Evolutionary conservation across 768 basidiomycete species (phyloP).

Genomic region (Piloderma croceum): DNA sequence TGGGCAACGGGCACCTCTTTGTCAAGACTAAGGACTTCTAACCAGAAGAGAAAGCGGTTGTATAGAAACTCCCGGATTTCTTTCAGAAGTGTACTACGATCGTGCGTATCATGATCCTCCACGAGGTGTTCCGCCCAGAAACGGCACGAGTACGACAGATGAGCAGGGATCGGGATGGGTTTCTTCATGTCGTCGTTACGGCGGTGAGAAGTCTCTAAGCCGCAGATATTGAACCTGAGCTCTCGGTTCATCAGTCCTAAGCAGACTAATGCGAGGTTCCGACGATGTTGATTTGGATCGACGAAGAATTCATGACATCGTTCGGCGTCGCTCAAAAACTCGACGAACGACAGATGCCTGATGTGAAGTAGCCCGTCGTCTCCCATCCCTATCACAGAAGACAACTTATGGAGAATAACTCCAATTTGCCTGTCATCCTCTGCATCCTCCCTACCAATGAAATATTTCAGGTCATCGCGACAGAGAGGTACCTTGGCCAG

Average conservation of each 20-base stretch:
- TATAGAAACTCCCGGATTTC: conserved; percentile 18
- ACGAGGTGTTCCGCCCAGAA: conserved; percentile 29
- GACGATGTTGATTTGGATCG: conserved; percentile 11
- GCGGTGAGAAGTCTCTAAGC: conserved; percentile 24
- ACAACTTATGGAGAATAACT: too few species aligned
- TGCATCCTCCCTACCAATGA: too few species aligned
- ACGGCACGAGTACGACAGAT: conserved; percentile 26
- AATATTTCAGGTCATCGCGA: too few species aligned
- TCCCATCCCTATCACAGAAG: too few species aligned
- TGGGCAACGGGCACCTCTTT: conserved; percentile 10
- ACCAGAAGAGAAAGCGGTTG: conserved; percentile 25
- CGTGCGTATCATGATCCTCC: too few species aligned
- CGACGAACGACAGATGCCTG: too few species aligned
- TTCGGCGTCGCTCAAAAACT: too few species aligned
- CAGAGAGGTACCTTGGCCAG: too few species aligned
- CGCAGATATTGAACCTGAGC: conserved; percentile 32
- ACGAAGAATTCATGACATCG: too few species aligned
- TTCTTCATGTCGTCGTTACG: conserved; percentile 24
- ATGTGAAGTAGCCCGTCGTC: too few species aligned
- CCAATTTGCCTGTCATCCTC: too few species aligned
- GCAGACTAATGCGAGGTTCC: conserved; percentile 16
- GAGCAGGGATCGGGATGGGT: conserved; percentile 19
- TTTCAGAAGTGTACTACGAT: too few species aligned
- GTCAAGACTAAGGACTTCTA: conserved; percentile 27
- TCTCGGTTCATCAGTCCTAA: conserved; percentile 23